Evolutionary conservation across 192 early-diverging fungal genomes (phyloP), one percentile per base, ranked within the genome.

Genomic region (Gorgonomyces haynaldii): DNA sequence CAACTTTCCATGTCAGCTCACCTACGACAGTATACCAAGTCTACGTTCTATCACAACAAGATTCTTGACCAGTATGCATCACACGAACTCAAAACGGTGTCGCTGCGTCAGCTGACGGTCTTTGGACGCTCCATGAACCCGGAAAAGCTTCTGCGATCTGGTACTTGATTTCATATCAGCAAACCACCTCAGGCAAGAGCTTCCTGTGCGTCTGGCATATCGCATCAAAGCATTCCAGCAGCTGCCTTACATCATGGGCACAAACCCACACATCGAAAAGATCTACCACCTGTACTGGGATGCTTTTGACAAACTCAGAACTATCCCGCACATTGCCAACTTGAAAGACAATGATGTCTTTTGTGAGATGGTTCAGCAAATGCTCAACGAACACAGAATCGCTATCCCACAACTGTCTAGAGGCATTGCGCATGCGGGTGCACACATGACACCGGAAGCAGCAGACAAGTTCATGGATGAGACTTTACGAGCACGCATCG

Each of bases 211-310:
- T 29, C 61, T 97, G 20, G 89, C 93, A 16, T 87, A 92, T 63
- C 74, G 93, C 4, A 94, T 97, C 60, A 75, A 48, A 39, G 62
- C 61, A 56, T 91, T 94, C 56, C 93, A 97, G 60, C 79, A 80
- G 34, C 68, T 97, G 9, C 91, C 93, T 2, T 97, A 89, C 48
- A 84, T 91, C 24, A 85, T 90, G 0, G 93, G 91, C 5, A 88
- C 86, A 13, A 94, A 94, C 54, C 86, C 89, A 2, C 86, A 94
- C 52, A 79, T 94, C 45, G 74, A 83, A 57, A 64, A 55, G 15
- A 79, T 91, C 16, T 94, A 97, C 52, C 71, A 79, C 37, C 65
- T 93, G 36, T 97, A 94, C 60, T 94, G 89, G 93, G 69, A 76
- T n/a, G 89, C 89, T 0, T 94, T 97, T 58, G 88, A 93, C 38